Evolutionary conservation across 345 rosid genomes (phyloP).

Genomic region (Bruguiera sexangula): DNA sequence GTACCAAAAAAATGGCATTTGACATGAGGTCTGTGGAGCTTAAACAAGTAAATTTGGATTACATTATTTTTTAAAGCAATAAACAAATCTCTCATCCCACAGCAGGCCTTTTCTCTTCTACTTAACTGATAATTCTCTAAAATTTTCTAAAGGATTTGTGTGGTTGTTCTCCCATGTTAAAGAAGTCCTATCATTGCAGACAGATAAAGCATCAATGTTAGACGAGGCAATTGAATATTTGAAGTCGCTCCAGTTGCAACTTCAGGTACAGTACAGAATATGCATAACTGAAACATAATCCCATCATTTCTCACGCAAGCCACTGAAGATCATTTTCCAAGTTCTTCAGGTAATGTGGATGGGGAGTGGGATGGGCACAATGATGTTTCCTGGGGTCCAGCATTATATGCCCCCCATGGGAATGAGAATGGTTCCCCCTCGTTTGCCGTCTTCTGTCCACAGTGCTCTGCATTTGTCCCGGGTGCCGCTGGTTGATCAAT

Average conservation of each 20-base stretch:
- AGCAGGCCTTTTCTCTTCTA: too few relatives aligned
- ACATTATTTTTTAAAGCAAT: too few relatives aligned
- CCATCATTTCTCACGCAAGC: background rate
- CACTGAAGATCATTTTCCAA: background rate
- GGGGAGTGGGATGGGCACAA: slow-evolving; percentile 77
- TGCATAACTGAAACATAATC: slow-evolving; percentile 18
- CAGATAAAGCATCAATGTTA: slow-evolving; percentile 63
- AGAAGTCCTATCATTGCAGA: slow-evolving; percentile 25
- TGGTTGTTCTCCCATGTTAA: background rate
- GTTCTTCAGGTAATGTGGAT: slow-evolving; percentile 75
- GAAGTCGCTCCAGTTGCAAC: slow-evolving; percentile 57
- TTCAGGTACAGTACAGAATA: slow-evolving; percentile 40
- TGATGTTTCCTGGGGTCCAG: slow-evolving; percentile 69
- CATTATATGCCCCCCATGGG: slow-evolving; percentile 21
- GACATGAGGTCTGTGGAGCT: too few relatives aligned
- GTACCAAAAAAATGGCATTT: too few relatives aligned
- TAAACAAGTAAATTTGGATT: too few relatives aligned
- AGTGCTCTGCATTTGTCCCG: slow-evolving; percentile 40
- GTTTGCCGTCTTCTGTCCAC: slow-evolving; percentile 32
- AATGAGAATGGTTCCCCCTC: slow-evolving; percentile 11
- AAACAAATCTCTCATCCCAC: too few relatives aligned
- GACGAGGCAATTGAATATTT: slow-evolving; percentile 60
- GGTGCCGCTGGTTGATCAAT: slow-evolving; percentile 45
- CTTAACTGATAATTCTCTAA: background rate
- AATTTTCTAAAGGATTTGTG: background rate